Percentiles rank a stretch among this genome's conserved stretches.
Evolutionary conservation across 495 filamentous ascomycete genomes (phyloP).

Genomic region (Aspergillus egyptiacus): DNA sequence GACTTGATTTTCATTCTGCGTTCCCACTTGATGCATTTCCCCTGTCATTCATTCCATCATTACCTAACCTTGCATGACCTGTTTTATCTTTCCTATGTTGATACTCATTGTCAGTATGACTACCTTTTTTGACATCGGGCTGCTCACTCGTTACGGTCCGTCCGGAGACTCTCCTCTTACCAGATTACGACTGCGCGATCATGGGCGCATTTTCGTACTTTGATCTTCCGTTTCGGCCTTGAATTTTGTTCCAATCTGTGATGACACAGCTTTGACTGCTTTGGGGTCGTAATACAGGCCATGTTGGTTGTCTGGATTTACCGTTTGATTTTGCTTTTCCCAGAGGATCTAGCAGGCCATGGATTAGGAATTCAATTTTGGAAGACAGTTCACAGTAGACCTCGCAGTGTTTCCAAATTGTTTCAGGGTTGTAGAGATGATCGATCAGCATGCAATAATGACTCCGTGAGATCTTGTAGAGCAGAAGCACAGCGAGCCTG

Average conservation of each 20-base stretch:
- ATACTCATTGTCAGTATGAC: slow-evolving; percentile 14
- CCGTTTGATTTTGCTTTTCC: background rate
- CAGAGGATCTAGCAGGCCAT: slow-evolving; percentile 10
- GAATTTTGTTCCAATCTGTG: slow-evolving; percentile 16
- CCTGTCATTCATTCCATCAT: slow-evolving; percentile 10
- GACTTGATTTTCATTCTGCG: slow-evolving; percentile 14
- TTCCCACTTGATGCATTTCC: slow-evolving; percentile 9
- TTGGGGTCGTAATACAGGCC: slow-evolving; percentile 7
- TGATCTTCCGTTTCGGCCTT: slow-evolving; percentile 11
- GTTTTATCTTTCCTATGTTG: slow-evolving; percentile 19
- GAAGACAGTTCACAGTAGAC: slow-evolving; percentile 2
- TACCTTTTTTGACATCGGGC: slow-evolving; percentile 10
- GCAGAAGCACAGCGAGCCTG: too few relatives aligned
- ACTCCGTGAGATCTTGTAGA: too few relatives aligned
- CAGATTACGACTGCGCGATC: slow-evolving; percentile 8
- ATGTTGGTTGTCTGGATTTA: slow-evolving; percentile 9
- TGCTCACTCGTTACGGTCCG: slow-evolving; percentile 19
- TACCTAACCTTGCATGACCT: slow-evolving; percentile 13
- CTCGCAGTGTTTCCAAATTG: too few relatives aligned
- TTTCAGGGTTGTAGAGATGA: too few relatives aligned
- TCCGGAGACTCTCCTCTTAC: slow-evolving; percentile 20
- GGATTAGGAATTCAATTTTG: slow-evolving; percentile 6
- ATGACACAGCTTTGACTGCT: slow-evolving; percentile 15
- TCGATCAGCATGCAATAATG: too few relatives aligned
- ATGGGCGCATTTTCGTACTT: slow-evolving; percentile 11